Evolutionary conservation across 2,329 filamentous ascomycete genomes (phyloP), one percentile per base, ranked within the genome.

Genomic region (Escovopsis sp.): DNA sequence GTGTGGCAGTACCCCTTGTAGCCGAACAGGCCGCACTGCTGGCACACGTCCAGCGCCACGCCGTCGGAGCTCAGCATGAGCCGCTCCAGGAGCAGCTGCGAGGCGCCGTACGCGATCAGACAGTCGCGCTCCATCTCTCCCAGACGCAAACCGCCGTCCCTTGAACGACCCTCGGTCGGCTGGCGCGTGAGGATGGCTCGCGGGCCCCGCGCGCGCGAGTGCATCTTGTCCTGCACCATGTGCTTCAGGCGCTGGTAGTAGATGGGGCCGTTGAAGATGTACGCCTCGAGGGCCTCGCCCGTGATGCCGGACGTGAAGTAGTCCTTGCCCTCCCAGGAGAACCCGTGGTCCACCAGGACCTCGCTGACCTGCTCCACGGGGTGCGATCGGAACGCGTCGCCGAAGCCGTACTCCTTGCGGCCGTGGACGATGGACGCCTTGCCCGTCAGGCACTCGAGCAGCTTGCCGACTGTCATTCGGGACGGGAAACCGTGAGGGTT

Each of bases 171-270:
- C 67, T 98, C 91, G 0, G 89, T 98, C 0, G 91, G 91, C 60
- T 98, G 91, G 9, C 91, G 80, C 1, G 91, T 98, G 26, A 98
- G 72, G 49, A 94, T 91, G 26, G 89, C 89, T 11, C 85, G 75
- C 0, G 91, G 93, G 0, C 93, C 93, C 12, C 86, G 81, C 2
- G 89, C 80, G 47, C 91, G 85, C 30, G 85, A 89, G 65, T 98
- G 91, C 91, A 98, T 96, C 68, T 98, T 98, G 61, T 98, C 91
- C 62, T 96, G 88, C 4, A 98, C 91, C 91, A 98, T 98, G 72
- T 98, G 91, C 74, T 98, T 98, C 50, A 98, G 77, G 51, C 94
- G 94, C 69, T 98, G 91, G 69, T 98, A 98, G 69, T 94, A 98
- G 63, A 98, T 98, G 10, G 91, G 91, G 0, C 91, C 91, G 59